A percentile compares a stretch with the other conserved stretches of the same genome.
These are phyloP conservation scores for Microbotryomycetes sp. DNA, from an alignment of 1,284 basidiomycete species.

Conservation along the genomic window DNA sequence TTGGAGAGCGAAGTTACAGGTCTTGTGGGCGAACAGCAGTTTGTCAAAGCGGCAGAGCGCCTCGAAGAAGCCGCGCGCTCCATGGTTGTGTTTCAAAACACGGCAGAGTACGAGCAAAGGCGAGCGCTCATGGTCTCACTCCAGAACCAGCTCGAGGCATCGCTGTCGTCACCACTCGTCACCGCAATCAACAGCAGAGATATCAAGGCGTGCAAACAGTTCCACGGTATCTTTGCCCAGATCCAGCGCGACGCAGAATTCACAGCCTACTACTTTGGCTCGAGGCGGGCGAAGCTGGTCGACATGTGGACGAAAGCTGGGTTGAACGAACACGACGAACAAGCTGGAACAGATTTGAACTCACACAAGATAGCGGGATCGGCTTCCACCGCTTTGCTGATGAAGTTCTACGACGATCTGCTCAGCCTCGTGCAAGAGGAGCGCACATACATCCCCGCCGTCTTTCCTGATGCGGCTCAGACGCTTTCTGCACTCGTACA, in stretches of 20 bases:
- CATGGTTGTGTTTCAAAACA: conserved; percentile 84
- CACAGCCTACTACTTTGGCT: conserved; percentile 83
- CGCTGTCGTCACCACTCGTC: conserved; percentile 73
- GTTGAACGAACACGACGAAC: conserved; percentile 26
- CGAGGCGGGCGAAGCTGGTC: conserved; percentile 58
- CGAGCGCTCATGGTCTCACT: conserved; percentile 75
- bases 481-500: conserved; percentile 73
- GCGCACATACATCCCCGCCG: conserved; percentile 62
- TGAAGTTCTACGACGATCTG: conserved; percentile 64
- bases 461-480: conserved; percentile 67
- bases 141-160: conserved; percentile 87
- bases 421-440: conserved; percentile 60
- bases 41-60: conserved; percentile 77
- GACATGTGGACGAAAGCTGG: conserved; percentile 54
- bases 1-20: conserved; percentile 82
- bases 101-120: conserved; percentile 72
- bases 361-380: neutral
- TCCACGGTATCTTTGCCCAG: conserved; percentile 75
- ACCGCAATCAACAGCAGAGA: conserved; percentile 71
- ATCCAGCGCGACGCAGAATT: conserved; percentile 88
- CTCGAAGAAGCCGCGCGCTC: conserved; percentile 76
- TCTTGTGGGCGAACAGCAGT: conserved; percentile 60
- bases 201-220: conserved; percentile 60
- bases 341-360: conserved; percentile 51
- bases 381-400: conserved; percentile 53